Conservation (phyloP, 176 grass and related monocot species). For the Zoysia japonica region DNA sequence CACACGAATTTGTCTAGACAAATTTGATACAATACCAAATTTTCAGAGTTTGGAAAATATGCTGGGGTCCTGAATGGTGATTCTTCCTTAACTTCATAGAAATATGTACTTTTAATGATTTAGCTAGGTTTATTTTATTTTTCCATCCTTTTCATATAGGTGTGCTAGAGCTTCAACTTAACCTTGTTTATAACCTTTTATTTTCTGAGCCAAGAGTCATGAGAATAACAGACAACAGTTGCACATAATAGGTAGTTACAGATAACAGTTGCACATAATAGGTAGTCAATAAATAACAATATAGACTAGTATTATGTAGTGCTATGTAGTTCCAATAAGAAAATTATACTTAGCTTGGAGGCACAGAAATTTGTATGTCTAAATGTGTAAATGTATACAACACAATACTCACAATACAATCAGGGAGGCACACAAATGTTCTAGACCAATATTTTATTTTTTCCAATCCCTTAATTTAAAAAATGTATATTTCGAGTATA, state of each 20-base stretch:
- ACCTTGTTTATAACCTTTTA: not conserved
- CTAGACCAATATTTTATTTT: too few relatives aligned
- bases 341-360: not conserved
- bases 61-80: not conserved
- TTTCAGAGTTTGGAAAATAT: not conserved
- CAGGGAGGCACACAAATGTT: too few relatives aligned
- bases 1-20: not conserved
- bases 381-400: too few relatives aligned
- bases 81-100: conserved; percentile 15
- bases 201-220: conserved; percentile 1
- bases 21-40: not conserved
- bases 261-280: conserved; percentile 29
- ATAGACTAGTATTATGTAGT: not conserved
- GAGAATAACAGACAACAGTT: not conserved
- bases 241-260: conserved; percentile 34
- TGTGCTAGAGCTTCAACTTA: not conserved
- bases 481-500: not conserved
- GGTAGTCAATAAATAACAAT: conserved; percentile 24
- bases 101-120: not conserved
- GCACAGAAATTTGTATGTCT: too few relatives aligned
- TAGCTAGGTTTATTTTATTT: conserved; percentile 2
- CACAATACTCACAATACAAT: too few relatives aligned
- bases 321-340: conserved; percentile 1
- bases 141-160: not conserved
- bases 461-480: not conserved